Evolutionary conservation across 1,284 basidiomycete genomes (phyloP).

Genomic region (Wolfiporia cocos): DNA sequence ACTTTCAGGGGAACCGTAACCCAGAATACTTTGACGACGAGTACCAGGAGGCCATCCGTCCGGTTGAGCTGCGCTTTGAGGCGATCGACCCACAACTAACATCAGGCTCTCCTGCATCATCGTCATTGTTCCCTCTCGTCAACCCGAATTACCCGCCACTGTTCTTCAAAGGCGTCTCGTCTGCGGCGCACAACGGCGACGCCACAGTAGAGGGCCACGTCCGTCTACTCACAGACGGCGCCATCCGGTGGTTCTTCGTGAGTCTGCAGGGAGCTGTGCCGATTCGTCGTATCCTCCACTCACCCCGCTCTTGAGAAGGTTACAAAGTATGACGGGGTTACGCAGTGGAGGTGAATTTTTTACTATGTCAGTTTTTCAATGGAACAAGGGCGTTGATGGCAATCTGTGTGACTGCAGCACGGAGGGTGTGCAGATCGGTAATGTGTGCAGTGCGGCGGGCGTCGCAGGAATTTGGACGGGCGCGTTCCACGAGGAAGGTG

Average conservation of each 20-base stretch:
- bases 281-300: constrained; percentile 5
- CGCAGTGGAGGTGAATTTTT: constrained; percentile 19
- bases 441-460: constrained; percentile 54
- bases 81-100: constrained; percentile 28
- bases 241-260: constrained; percentile 61
- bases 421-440: constrained; percentile 59
- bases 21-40: constrained; percentile 55
- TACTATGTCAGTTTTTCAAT: too few relatives aligned
- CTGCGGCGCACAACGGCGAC: constrained; percentile 33
- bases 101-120: constrained; percentile 6
- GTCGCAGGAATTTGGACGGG: constrained; percentile 64
- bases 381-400: background rate
- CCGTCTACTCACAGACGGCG: constrained; percentile 43
- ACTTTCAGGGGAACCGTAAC: too few relatives aligned
- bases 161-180: constrained; percentile 47
- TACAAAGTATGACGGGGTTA: constrained; percentile 20
- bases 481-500: constrained; percentile 50
- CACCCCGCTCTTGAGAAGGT: constrained; percentile 9
- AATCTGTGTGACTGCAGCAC: constrained; percentile 28
- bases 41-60: constrained; percentile 57
- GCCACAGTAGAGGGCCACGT: constrained; percentile 49
- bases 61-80: constrained; percentile 51
- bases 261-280: constrained; percentile 22
- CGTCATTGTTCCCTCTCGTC: too few relatives aligned
- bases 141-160: constrained; percentile 37